Percentiles rank a stretch among this genome's conserved stretches.
phyloP scores from a whole-genome alignment of 768 basidiomycete species.

The Naganishia randhawae region DNA sequence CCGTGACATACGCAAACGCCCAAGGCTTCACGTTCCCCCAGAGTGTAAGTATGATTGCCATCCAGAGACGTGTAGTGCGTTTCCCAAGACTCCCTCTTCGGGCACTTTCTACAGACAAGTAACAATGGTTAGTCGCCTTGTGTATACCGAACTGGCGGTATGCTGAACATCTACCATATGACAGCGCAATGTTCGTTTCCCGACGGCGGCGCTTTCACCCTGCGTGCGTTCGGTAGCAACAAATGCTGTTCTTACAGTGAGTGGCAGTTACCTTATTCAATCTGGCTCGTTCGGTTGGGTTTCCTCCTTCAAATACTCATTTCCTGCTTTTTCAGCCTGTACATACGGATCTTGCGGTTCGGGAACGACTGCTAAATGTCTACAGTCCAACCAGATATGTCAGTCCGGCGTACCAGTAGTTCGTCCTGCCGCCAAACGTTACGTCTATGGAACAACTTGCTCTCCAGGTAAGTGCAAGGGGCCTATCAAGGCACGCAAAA shows the following conservation, averaged over 20 bases:
- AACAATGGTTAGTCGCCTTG: neutral
- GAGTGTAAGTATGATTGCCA: too few species aligned
- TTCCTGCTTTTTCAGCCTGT: neutral
- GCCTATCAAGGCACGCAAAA: neutral
- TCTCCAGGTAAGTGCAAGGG: neutral
- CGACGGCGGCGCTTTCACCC: neutral
- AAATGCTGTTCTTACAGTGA: constrained; percentile 4
- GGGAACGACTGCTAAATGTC: neutral
- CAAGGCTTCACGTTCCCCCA: too few species aligned
- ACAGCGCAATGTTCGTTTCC: neutral
- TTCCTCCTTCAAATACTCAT: neutral
- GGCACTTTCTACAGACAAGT: too few species aligned
- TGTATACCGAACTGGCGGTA: neutral
- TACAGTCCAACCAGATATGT: neutral
- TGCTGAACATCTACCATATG: neutral
- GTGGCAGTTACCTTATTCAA: neutral
- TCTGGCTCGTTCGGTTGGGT: neutral
- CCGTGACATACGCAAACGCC: too few species aligned
- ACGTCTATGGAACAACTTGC: neutral
- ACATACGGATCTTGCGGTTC: constrained; percentile 3
- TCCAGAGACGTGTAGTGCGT: too few species aligned
- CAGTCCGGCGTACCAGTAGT: neutral
- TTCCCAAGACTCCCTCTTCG: too few species aligned
- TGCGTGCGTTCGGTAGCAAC: neutral
- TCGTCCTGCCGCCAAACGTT: neutral